Base-by-base conservation (phyloP, 2,329 filamentous ascomycete genomes). In the Pseudophaeomoniella oleicola region DNA sequence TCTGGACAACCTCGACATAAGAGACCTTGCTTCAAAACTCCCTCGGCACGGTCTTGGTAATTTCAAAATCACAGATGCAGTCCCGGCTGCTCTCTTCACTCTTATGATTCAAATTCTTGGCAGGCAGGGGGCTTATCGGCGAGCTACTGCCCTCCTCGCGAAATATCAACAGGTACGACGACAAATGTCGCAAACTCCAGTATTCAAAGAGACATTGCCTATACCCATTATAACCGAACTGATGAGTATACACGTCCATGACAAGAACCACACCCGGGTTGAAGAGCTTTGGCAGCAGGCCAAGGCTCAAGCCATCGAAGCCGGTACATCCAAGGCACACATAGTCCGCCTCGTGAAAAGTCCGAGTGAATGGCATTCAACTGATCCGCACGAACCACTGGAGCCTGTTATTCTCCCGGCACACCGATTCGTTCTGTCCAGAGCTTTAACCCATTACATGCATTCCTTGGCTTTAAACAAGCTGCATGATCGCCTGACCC, bases 201-300 rank as follows among this genome's bases (percentile, higher is more conserved):
- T 39, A 6, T 9, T 19, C 4, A 35, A 42, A 13, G 50, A 59
- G 6, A 42, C 54, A 1, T 57, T 71, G 12, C 71, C 77, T 0
- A 56, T 74, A 2, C 54, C 60, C 12, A 57, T 87, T 37, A 57
- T 82, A 15, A 65, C 67, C 35, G 68, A 77, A 5, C 56, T 88
- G 39, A 87, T 94, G 79, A 60, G 67, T 15, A 67, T 74, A 1
- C 70, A 81, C 49, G 59, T 74, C 31, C 60, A 66, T 36, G 69
- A 76, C 13, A 57, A 64, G 29, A 65, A 76, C 15, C 69, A 74
- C 44, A 60, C 69, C 4, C 66, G 72, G 36, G 75, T 88, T 14
- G 67, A 73, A 42, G 56, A 68, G 32, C 75, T 72, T 35, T 94
- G 85, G 84, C 46, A 69, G 2, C 54, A 77, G 16, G 68, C 75